A percentile compares a stretch with the other conserved stretches of the same genome.
phyloP scores from a whole-genome alignment of 177 flowering plant species.

The Vitis hybrid region DNA sequence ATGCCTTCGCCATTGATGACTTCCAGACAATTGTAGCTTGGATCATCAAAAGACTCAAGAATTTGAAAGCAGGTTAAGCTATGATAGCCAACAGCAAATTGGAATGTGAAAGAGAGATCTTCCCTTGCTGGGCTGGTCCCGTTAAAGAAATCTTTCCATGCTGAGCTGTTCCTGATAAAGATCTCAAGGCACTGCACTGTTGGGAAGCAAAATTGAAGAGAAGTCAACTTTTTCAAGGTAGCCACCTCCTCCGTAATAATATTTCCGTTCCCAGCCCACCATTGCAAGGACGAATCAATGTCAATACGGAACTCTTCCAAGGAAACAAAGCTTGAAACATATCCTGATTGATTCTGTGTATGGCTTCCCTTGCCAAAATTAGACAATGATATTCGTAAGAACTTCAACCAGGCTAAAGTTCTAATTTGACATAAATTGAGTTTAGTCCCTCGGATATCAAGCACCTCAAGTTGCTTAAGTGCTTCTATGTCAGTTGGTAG shows the following conservation, averaged over 20 bases:
- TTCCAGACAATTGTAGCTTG: no score
- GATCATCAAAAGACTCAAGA: no score
- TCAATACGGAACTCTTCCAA: conserved; percentile 25
- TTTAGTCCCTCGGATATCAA: conserved; percentile 16
- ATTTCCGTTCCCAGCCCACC: background rate
- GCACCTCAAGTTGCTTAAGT: conserved; percentile 14
- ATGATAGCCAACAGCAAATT: no score
- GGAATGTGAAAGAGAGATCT: no score
- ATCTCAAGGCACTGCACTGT: no score
- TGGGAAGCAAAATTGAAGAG: background rate
- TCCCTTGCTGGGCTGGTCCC: no score
- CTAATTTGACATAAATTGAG: conserved; percentile 1
- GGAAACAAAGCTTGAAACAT: conserved; percentile 2
- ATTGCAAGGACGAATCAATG: background rate
- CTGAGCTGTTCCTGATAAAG: no score
- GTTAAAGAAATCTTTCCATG: no score
- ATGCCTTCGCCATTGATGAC: no score
- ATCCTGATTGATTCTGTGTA: background rate
- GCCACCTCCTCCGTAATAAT: conserved; percentile 9
- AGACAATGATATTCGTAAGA: conserved; percentile 9
- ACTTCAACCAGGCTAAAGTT: conserved; percentile 5
- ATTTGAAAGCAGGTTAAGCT: no score
- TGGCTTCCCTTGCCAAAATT: background rate
- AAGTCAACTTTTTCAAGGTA: conserved; percentile 8
- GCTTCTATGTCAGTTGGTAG: conserved; percentile 5